Conservation (phyloP, 768 basidiomycete species). For the Suillus variegatus region DNA sequence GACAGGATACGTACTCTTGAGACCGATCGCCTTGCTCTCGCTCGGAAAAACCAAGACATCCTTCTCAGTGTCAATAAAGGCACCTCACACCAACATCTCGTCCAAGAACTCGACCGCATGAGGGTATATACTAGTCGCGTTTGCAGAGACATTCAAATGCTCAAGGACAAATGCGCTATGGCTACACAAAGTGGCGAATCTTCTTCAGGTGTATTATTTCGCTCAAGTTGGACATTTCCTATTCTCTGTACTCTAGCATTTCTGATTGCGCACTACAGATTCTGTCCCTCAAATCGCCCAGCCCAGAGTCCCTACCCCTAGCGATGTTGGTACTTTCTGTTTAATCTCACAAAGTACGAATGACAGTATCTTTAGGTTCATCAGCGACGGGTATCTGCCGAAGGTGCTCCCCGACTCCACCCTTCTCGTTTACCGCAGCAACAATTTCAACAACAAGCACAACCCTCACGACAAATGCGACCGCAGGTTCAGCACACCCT, state of each 20-base stretch:
- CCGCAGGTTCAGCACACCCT: neutral
- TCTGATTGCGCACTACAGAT: neutral
- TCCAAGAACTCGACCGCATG: slow-evolving; percentile 17
- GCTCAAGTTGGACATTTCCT: neutral
- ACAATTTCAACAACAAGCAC: slow-evolving; percentile 1
- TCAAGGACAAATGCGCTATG: slow-evolving; percentile 22
- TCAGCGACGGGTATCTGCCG: slow-evolving; percentile 5
- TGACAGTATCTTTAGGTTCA: neutral
- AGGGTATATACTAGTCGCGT: slow-evolving; percentile 10
- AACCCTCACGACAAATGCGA: slow-evolving; percentile 3
- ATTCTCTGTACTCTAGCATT: neutral
- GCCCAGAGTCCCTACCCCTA: neutral
- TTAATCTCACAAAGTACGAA: neutral
- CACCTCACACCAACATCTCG: slow-evolving; percentile 19
- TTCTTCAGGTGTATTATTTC: slow-evolving; percentile 2
- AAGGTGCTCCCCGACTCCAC: slow-evolving; percentile 3
- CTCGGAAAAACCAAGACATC: slow-evolving; percentile 27
- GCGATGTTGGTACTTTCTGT: slow-evolving; percentile 1
- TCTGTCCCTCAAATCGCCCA: neutral
- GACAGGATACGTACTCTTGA: slow-evolving; percentile 28
- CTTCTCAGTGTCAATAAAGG: slow-evolving; percentile 15
- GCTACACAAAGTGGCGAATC: neutral
- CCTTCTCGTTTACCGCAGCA: slow-evolving; percentile 11
- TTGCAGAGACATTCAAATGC: slow-evolving; percentile 20
- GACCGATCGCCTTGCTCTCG: slow-evolving; percentile 15